phyloP scores from a whole-genome alignment of 2,329 filamentous ascomycete species.

The Aspergillus floridensis region DNA sequence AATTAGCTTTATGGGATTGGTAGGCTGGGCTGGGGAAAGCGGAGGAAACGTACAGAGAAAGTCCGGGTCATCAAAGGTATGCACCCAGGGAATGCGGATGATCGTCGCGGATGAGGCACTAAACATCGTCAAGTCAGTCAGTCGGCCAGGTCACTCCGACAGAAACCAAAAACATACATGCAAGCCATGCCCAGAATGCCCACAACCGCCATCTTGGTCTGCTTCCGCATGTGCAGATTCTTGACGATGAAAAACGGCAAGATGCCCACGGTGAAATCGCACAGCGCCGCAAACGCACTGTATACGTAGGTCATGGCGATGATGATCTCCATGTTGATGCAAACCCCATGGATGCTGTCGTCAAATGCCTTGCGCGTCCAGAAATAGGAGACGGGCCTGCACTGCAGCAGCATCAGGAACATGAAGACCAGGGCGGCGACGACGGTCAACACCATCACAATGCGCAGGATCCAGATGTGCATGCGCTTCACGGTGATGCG shows the following conservation, averaged over 20 bases:
- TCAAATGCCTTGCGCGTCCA: slow-evolving; percentile 41
- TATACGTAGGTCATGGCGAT: slow-evolving; percentile 37
- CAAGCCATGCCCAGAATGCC: slow-evolving; percentile 52
- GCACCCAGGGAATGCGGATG: slow-evolving; percentile 45
- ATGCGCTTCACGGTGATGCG: slow-evolving; percentile 48
- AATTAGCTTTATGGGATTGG: background rate
- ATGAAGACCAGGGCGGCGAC: slow-evolving; percentile 50
- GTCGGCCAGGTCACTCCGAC: too few species aligned
- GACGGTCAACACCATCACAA: slow-evolving; percentile 45
- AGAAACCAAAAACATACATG: slow-evolving; percentile 31
- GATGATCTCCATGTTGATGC: slow-evolving; percentile 40
- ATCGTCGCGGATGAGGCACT: slow-evolving; percentile 47
- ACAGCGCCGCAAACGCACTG: slow-evolving; percentile 33
- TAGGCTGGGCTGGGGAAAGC: background rate
- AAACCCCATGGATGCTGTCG: slow-evolving; percentile 37
- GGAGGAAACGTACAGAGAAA: slow-evolving; percentile 28
- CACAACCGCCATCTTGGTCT: slow-evolving; percentile 53
- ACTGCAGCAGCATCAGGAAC: slow-evolving; percentile 56
- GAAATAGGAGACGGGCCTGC: slow-evolving; percentile 50
- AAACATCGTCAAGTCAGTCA: background rate
- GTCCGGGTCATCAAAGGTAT: slow-evolving; percentile 37
- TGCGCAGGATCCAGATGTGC: slow-evolving; percentile 49
- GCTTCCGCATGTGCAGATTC: slow-evolving; percentile 54
- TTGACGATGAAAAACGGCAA: slow-evolving; percentile 55
- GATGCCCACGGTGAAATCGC: slow-evolving; percentile 54